Evolutionary conservation across 352 stramenopile genomes (phyloP), one percentile per base, ranked within the genome.

Genomic region (Peronosclerospora sorghi): DNA sequence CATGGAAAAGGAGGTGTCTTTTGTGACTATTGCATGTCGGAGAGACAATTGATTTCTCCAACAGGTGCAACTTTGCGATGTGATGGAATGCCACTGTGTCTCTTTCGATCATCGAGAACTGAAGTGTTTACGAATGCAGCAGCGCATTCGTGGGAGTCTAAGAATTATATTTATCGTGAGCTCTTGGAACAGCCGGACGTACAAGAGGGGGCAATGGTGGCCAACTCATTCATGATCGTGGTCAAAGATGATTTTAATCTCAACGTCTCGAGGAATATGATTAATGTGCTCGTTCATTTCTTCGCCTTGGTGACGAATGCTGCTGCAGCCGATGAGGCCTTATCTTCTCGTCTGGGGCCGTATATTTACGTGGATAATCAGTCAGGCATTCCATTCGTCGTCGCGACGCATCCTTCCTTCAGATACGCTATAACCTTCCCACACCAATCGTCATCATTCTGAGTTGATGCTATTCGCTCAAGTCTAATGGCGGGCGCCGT

Each of bases 341-440:
- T 72, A 20, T 54, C 49, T 27, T 61, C 65, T 7, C 72, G 70
- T 6, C 72, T 92, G 19, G 79, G 79, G 1, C 73, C 76, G 14
- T 87, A 81, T 46, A 85, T 92, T 37, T 92, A 92, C 42, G 74
- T 92, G 5, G 79, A 92, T 38, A 92, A 92, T 36, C 76, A 92
- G 35, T 86, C 76, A 1, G 79, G 79, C 8, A 88, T 92, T 39
- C 71, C 71, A 17, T 86, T 92, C 53, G 49, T 82, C n/a, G 66
- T 86, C 7, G 79, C 79, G n/a, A 77, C 65, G 3, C 67, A 83
- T 35, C 59, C 63, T 23, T 60, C 65, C n/a, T n/a, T n/a, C n/a
- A n/a, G n/a, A n/a, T n/a, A n/a, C n/a, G n/a, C n/a, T n/a, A n/a
- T n/a, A n/a, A n/a, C n/a, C n/a, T n/a, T n/a, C n/a, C n/a, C n/a